phyloP scores from a whole-genome alignment of 805 yeast genomes.

The Kregervanrija fluxuum region DNA sequence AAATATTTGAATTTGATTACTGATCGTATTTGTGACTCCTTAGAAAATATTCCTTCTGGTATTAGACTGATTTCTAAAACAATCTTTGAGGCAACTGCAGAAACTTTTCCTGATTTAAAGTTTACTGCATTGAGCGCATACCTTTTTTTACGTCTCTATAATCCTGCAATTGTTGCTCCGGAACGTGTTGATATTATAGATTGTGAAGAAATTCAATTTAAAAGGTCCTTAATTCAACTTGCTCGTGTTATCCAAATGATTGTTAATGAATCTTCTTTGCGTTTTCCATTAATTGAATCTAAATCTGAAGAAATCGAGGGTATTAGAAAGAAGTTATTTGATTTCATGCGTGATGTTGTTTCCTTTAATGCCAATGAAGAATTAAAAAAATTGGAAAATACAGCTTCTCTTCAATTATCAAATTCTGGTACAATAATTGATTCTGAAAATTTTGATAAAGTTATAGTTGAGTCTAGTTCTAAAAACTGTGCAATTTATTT shows the following conservation, averaged over 20 bases:
- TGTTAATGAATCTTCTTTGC: slow-evolving; percentile 76
- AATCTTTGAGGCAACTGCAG: slow-evolving; percentile 48
- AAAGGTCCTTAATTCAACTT: slow-evolving; percentile 66
- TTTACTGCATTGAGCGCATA: slow-evolving; percentile 79
- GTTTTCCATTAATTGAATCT: slow-evolving; percentile 45
- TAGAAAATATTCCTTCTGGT: slow-evolving; percentile 58
- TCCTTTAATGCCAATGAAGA: slow-evolving; percentile 11
- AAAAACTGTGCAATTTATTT: slow-evolving; percentile 18
- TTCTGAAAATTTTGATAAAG: no score
- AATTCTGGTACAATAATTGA: no score
- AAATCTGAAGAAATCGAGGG: slow-evolving; percentile 34
- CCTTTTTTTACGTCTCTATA: slow-evolving; percentile 68
- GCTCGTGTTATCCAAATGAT: slow-evolving; percentile 82
- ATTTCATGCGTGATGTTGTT: slow-evolving; percentile 32
- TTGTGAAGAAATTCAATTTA: slow-evolving; percentile 14
- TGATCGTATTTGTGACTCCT: slow-evolving; percentile 49
- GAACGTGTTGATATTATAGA: slow-evolving; percentile 39
- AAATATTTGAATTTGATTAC: slow-evolving; percentile 50
- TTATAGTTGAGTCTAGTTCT: neutral
- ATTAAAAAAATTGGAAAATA: slow-evolving; percentile 4
- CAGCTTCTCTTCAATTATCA: no score
- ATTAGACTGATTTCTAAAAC: slow-evolving; percentile 65
- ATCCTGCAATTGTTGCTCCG: slow-evolving; percentile 90
- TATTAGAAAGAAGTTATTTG: slow-evolving; percentile 32
- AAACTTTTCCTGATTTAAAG: slow-evolving; percentile 61